These are phyloP conservation scores for Tagetes erecta DNA, from an alignment of 129 eudicot species.

Conservation along the genomic window DNA sequence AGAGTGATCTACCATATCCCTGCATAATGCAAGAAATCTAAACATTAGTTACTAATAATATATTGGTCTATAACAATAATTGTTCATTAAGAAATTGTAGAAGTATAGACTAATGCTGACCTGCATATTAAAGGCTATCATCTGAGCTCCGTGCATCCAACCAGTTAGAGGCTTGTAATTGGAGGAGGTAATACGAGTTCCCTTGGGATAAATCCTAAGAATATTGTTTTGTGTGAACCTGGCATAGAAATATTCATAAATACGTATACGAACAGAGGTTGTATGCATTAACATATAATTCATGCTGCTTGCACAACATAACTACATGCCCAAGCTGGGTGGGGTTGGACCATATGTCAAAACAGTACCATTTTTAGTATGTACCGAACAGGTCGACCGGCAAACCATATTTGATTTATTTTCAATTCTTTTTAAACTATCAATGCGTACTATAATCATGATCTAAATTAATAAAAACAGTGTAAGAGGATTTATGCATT, in stretches of 20 bases:
- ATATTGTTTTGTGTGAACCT: slow-evolving; percentile 82
- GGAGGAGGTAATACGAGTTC: slow-evolving; percentile 72
- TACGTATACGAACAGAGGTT: slow-evolving; percentile 5
- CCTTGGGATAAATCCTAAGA: slow-evolving; percentile 75
- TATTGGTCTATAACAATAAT: background rate
- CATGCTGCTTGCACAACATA: slow-evolving; percentile 16
- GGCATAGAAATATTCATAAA: slow-evolving; percentile 12
- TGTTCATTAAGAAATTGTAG: background rate
- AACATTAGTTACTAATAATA: background rate
- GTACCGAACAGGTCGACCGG: background rate
- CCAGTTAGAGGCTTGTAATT: slow-evolving; percentile 75
- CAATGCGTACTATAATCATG: background rate
- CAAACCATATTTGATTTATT: background rate
- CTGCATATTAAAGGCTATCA: slow-evolving; percentile 98
- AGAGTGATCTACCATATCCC: slow-evolving; percentile 54
- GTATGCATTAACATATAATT: slow-evolving; percentile 5
- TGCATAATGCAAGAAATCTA: slow-evolving; percentile 20
- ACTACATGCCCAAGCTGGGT: background rate
- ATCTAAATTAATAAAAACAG: background rate
- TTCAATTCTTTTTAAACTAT: background rate
- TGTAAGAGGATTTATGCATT: background rate
- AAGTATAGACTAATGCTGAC: slow-evolving; percentile 29
- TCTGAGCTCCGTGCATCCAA: slow-evolving; percentile 97
- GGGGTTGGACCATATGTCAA: background rate
- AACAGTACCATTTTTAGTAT: background rate